Base-by-base conservation (phyloP, 768 basidiomycete genomes). In the Mrakia blollopis region DNA sequence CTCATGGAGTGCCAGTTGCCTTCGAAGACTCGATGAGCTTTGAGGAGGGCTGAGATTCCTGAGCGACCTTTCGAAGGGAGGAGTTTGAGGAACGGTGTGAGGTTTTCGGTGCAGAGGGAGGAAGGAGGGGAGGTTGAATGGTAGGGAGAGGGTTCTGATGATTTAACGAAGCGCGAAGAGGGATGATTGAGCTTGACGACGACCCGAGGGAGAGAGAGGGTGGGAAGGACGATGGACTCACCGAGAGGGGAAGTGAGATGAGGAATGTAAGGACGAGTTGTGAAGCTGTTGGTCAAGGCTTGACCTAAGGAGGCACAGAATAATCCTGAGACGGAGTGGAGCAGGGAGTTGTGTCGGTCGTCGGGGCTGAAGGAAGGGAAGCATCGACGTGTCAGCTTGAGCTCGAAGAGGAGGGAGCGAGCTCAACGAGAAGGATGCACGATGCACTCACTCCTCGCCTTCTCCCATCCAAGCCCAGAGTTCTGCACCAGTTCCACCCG, bases 81-180 rank as follows among this genome's bases (percentile, higher is more conserved):
- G 14, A 98, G 89, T 82, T 96, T 94, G 76, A 98, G 87, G 85
- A 98, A 97, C 0, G 97, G 96, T 0, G 96, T 98, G 13, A 98
- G 85, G 81, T 98, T 98, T 82, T 98, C 97, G 7, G 96, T 98
- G 82, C 96, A 99, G n/a, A 98, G 91, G 80, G 90, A 86, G 81
- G 95, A 77, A 90, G 89, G 35, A 93, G 86, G 44, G 78, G 75
- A 71, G 79, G 80, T 69, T 68, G 63, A 61, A 65, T 77, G 70
- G 37, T 74, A 74, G 13, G 70, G 72, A 28, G 28, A 32, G 3
- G 72, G 63, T 2, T 62, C 72, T 77, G 14, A 6, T 30, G 47
- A 37, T 25, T 5, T 61, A 23, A 32, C 25, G 18, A 13, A 62
- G 25, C 35, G n/a, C 9, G 62, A 39, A 67, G 3, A 9, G 6